Evolutionary conservation across 208 protist species (phyloP).

Genomic region (Acanthamoeba culbertsoni): DNA sequence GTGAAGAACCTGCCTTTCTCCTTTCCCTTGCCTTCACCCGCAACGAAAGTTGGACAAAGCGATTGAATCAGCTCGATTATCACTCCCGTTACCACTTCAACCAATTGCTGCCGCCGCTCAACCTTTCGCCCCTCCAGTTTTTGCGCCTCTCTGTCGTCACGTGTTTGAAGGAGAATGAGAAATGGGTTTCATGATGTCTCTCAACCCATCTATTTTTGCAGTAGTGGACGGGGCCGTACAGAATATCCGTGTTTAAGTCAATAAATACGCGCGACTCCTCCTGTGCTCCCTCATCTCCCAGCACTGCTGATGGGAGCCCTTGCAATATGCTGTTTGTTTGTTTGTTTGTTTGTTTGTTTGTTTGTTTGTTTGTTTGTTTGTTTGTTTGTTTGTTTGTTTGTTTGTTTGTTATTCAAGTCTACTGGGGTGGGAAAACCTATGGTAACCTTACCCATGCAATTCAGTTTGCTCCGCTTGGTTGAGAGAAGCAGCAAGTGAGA

Average conservation of each 20-base stretch:
- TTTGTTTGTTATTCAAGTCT: too few species aligned
- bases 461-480: background rate
- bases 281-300: slow-evolving; percentile 8
- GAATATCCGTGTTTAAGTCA: slow-evolving; percentile 14
- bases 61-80: slow-evolving; percentile 25
- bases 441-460: background rate
- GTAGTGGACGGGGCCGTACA: background rate
- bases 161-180: background rate
- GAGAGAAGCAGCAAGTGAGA: background rate
- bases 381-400: too few species aligned
- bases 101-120: slow-evolving; percentile 16
- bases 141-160: background rate
- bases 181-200: background rate
- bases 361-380: too few species aligned
- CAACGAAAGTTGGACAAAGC: background rate
- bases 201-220: too few species aligned
- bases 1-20: background rate
- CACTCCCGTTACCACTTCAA: slow-evolving; percentile 18
- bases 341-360: too few species aligned
- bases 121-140: background rate
- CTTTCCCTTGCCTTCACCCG: background rate
- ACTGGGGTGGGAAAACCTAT: too few species aligned
- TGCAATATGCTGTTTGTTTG: slow-evolving; percentile 5
- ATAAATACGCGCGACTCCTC: slow-evolving; percentile 16
- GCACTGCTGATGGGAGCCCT: background rate